Base-by-base conservation (phyloP, 2,329 filamentous ascomycete species). In the Colletotrichum scovillei region DNA sequence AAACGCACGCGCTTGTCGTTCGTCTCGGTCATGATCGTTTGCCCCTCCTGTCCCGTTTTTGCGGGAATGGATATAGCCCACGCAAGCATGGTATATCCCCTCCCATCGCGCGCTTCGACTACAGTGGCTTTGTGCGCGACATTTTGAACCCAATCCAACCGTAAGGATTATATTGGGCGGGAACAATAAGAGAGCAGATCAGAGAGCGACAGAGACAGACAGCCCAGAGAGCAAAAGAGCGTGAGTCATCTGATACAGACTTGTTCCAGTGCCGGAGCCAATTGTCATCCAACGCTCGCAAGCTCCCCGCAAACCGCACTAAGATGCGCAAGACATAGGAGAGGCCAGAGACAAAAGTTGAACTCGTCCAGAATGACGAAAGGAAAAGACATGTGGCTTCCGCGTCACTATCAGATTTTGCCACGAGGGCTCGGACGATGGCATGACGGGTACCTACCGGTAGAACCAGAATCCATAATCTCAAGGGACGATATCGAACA, bases 241-340 rank as follows among this genome's bases (percentile, higher is more conserved):
- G 60, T 26, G 60, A 70, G 60, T 73, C 67, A 73, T 70, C 56
- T 70, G 67, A 65, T 69, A 42, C 63, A 28, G 22, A 35, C 38
- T 56, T 70, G 66, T 60, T 65, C 67, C 70, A 70, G 55, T 42
- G 38, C 53, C 35, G 52, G 53, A 49, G 30, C 58, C 59, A 64
- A 58, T 58, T 30, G 14, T 16, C 14, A 28, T 12, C 52, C 53
- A 24, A 46, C 55, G 28, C 26, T 22, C 60, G 46, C 28, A 30
- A 62, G 60, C 24, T 30, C 26, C 28, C n/a, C 24, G 26, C 46
- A 55, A 55, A 24, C 59, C 38, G 38, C 59, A 30, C 19, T 30
- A 28, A 24, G 58, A n/a, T 49, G 19, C 42, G 42, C 42, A 49
- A 46, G 24, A 42, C 24, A 63, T 4, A 52, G 2, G 22, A 42